These are phyloP conservation scores for Cyphellophora attinorum DNA, from an alignment of 2,329 filamentous ascomycete species.

Conservation along the genomic window DNA sequence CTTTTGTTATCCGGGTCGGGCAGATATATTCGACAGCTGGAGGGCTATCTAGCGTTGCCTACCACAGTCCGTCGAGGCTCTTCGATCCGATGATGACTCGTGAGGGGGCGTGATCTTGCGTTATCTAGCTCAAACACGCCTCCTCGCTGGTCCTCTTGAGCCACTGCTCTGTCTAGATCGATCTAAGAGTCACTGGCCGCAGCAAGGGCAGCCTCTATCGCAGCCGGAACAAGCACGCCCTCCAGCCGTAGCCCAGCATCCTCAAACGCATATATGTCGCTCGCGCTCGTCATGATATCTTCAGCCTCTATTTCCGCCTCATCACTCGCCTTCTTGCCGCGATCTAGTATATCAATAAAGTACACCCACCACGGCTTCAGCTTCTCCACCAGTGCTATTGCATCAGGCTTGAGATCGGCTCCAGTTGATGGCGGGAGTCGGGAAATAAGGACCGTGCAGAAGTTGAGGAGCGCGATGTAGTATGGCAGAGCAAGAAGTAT, in stretches of 20 bases:
- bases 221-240: neutral
- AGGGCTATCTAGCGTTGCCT: too few species aligned
- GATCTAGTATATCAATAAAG: conserved; percentile 8
- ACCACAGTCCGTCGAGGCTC: too few species aligned
- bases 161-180: too few species aligned
- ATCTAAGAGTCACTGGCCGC: too few species aligned
- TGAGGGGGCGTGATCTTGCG: too few species aligned
- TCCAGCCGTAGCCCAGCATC: conserved; percentile 10
- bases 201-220: too few species aligned
- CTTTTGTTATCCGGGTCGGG: too few species aligned
- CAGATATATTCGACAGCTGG: too few species aligned
- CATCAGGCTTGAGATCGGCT: conserved; percentile 1
- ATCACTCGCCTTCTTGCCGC: conserved; percentile 1
- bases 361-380: conserved; percentile 5
- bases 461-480: conserved; percentile 17
- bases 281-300: conserved; percentile 9
- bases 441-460: conserved; percentile 11
- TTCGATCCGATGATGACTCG: too few species aligned
- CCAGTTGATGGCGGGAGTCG: conserved; percentile 4
- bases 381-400: conserved; percentile 1
- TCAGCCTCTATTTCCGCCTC: conserved; percentile 1
- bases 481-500: conserved; percentile 15
- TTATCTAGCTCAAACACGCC: too few species aligned
- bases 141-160: too few species aligned
- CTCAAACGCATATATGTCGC: conserved; percentile 16